Conservation (phyloP, 805 yeast genomes). For the Diddensiella santjacobensis region DNA sequence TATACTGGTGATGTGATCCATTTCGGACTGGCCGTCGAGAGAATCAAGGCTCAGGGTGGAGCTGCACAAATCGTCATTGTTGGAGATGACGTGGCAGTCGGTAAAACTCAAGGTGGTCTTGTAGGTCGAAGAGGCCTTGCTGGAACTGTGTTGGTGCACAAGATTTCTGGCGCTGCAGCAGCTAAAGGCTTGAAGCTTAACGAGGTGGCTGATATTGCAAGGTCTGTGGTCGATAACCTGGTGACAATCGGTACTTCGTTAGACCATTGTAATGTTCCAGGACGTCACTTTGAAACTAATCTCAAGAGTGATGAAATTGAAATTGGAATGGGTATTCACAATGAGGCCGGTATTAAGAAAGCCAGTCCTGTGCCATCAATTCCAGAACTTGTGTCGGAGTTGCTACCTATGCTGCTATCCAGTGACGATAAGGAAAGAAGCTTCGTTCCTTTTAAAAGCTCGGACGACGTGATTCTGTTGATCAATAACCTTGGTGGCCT, state of each 20-base stretch:
- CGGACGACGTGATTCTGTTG: slow-evolving; percentile 61
- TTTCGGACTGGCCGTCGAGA: slow-evolving; percentile 86
- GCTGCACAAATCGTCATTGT: slow-evolving; percentile 71
- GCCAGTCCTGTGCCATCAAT: slow-evolving; percentile 66
- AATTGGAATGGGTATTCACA: slow-evolving; percentile 93
- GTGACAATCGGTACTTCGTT: slow-evolving; percentile 88
- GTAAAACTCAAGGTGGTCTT: slow-evolving; percentile 80
- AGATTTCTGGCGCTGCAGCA: slow-evolving; percentile 73
- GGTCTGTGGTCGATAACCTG: slow-evolving; percentile 54
- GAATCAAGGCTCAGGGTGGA: slow-evolving; percentile 75
- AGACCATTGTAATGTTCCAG: slow-evolving; percentile 89
- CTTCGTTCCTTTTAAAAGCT: slow-evolving; percentile 61
- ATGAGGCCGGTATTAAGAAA: slow-evolving; percentile 80
- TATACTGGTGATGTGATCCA: slow-evolving; percentile 94
- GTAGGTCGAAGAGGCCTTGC: slow-evolving; percentile 95
- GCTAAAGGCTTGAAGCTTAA: slow-evolving; percentile 42
- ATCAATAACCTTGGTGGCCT: slow-evolving; percentile 90
- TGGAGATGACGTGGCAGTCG: slow-evolving; percentile 93
- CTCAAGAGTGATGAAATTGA: slow-evolving; percentile 68
- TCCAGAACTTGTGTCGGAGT: slow-evolving; percentile 51
- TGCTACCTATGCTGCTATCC: slow-evolving; percentile 61
- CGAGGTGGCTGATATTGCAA: slow-evolving; percentile 56
- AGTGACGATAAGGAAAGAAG: slow-evolving; percentile 70
- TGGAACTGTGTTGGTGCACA: slow-evolving; percentile 85
- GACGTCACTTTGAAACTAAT: slow-evolving; percentile 54